phyloP scores from a whole-genome alignment of 140 eudicot genomes.

The Cichorium intybus region DNA sequence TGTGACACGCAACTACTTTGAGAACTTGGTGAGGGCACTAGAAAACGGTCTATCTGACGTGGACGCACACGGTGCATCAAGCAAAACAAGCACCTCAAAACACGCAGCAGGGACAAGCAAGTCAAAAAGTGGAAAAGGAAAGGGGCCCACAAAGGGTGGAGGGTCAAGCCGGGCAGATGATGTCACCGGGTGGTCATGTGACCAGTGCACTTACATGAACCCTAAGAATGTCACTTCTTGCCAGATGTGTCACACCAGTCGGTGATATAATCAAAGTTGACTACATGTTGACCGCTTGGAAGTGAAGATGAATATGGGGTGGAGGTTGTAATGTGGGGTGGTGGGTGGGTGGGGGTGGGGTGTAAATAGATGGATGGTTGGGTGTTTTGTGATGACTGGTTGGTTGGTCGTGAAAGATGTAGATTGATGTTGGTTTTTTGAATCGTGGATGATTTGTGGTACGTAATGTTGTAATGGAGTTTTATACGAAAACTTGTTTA shows the following conservation, averaged over 20 bases:
- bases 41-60: conserved; percentile 72
- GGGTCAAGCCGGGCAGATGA: conserved; percentile 26
- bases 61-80: conserved; percentile 34
- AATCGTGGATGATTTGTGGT: not conserved
- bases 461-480: not conserved
- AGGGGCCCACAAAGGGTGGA: conserved; percentile 20
- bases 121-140: conserved; percentile 37
- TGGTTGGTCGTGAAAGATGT: not conserved
- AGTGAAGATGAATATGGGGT: conserved; percentile 3
- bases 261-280: conserved; percentile 20
- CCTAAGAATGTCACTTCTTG: conserved; percentile 25
- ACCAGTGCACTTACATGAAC: conserved; percentile 45
- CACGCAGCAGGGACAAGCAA: conserved; percentile 43
- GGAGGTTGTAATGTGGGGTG: conserved; percentile 27
- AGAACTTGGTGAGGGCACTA: conserved; percentile 67
- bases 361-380: conserved; percentile 31
- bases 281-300: conserved; percentile 7
- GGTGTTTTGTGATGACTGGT: not conserved
- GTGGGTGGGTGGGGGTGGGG: conserved; percentile 26
- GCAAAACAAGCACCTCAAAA: conserved; percentile 31
- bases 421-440: not conserved
- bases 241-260: conserved; percentile 34
- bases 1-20: conserved; percentile 65
- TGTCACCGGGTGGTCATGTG: conserved; percentile 40
- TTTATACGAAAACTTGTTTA: not conserved